These are phyloP conservation scores for Candida ortonii DNA, from an alignment of 805 yeast genomes.

Conservation along the genomic window DNA sequence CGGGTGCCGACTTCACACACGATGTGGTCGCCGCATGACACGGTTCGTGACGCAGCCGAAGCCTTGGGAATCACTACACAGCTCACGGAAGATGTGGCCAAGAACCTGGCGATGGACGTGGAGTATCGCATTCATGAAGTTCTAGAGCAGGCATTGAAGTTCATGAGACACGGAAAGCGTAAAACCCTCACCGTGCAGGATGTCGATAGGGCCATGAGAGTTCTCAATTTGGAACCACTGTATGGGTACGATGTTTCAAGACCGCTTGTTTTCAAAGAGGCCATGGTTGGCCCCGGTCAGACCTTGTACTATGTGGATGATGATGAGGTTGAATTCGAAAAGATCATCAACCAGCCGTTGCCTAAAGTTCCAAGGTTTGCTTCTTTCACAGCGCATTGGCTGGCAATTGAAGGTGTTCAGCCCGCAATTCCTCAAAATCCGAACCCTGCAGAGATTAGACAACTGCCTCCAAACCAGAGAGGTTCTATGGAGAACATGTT, in stretches of 20 bases:
- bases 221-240: constrained; percentile 90
- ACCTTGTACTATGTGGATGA: constrained; percentile 86
- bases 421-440: constrained; percentile 98
- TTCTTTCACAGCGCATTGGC: constrained; percentile 94
- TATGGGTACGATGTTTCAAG: constrained; percentile 77
- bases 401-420: constrained; percentile 97
- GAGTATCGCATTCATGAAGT: constrained; percentile 96
- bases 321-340: constrained; percentile 93
- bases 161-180: constrained; percentile 91
- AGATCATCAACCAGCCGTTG: constrained; percentile 85
- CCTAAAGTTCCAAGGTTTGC: constrained; percentile 94
- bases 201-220: constrained; percentile 74
- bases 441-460: constrained; percentile 69
- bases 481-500: constrained; percentile 75
- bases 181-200: constrained; percentile 78
- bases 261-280: constrained; percentile 79
- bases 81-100: constrained; percentile 88
- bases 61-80: constrained; percentile 68
- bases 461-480: constrained; percentile 71
- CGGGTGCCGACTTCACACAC: constrained; percentile 76
- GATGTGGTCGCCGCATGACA: constrained; percentile 95
- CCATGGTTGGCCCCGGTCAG: constrained; percentile 87
- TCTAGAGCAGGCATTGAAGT: constrained; percentile 91
- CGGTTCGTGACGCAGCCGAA: constrained; percentile 95
- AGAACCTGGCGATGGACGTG: constrained; percentile 97